These are phyloP conservation scores for Coemansia asiatica DNA, from an alignment of 192 early-diverging fungal species.

Conservation along the genomic window DNA sequence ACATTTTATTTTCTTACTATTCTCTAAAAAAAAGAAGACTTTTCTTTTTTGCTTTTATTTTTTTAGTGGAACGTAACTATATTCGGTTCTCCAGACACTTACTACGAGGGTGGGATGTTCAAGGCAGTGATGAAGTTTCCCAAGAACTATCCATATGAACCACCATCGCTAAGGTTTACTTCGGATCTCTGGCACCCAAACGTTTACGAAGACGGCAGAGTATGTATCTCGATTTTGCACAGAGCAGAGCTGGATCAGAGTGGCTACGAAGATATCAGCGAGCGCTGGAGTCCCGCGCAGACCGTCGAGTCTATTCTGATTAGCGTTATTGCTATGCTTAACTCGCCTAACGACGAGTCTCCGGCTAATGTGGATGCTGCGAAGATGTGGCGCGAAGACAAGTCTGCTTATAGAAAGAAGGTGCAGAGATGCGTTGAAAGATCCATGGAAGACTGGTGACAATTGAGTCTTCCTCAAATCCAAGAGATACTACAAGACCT, in stretches of 20 bases:
- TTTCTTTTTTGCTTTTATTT: neutral
- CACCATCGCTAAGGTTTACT: conserved; percentile 84
- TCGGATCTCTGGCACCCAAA: conserved; percentile 95
- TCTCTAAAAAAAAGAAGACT: neutral
- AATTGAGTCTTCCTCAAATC: neutral
- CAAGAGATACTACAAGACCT: neutral
- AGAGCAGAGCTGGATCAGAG: conserved; percentile 83
- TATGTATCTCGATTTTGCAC: conserved; percentile 96
- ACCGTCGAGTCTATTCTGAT: conserved; percentile 91
- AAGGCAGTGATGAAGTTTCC: conserved; percentile 76
- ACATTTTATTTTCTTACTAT: neutral
- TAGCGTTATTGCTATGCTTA: conserved; percentile 90
- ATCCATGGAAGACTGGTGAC: conserved; percentile 31
- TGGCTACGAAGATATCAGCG: conserved; percentile 86
- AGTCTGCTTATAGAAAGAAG: conserved; percentile 69
- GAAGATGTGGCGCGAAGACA: conserved; percentile 78
- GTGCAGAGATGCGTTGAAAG: conserved; percentile 63
- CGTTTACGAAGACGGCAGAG: conserved; percentile 84
- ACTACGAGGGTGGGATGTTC: conserved; percentile 96
- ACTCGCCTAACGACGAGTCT: conserved; percentile 89
- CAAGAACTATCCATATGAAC: conserved; percentile 77
- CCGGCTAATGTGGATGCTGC: conserved; percentile 95
- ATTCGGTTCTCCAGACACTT: conserved; percentile 82
- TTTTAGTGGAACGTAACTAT: conserved; percentile 86
- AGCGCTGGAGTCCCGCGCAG: conserved; percentile 96